A percentile compares a stretch with the other conserved stretches of the same genome.
These are phyloP conservation scores for Penicillium malachiteum DNA, from an alignment of 495 filamentous ascomycete genomes.

Conservation along the genomic window DNA sequence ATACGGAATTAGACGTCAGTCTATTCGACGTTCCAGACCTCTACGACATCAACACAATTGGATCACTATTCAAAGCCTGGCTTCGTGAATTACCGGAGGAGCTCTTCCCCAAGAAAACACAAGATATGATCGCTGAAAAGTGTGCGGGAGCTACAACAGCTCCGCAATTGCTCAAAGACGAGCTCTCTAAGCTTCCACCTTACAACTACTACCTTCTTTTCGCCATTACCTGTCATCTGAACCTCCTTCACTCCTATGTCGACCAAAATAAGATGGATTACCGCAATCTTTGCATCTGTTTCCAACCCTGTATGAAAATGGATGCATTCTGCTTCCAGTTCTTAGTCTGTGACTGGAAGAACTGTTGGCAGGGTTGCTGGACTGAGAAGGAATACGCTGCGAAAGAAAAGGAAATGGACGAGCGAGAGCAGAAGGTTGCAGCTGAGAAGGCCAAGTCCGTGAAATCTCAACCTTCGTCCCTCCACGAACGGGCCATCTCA, in stretches of 20 bases:
- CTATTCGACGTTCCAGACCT: slow-evolving; percentile 79
- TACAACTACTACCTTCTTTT: slow-evolving; percentile 96
- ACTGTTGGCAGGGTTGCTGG: slow-evolving; percentile 93
- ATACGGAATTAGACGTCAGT: slow-evolving; percentile 82
- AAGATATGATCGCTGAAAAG: slow-evolving; percentile 70
- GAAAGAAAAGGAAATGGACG: slow-evolving; percentile 65
- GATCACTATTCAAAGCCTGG: slow-evolving; percentile 91
- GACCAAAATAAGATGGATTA: slow-evolving; percentile 96
- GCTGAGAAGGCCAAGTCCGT: slow-evolving; percentile 18
- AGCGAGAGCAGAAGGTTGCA: slow-evolving; percentile 28
- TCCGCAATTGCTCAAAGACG: slow-evolving; percentile 79
- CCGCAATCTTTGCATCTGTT: slow-evolving; percentile 87
- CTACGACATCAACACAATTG: slow-evolving; percentile 91
- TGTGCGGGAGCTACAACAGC: slow-evolving; percentile 72
- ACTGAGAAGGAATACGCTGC: slow-evolving; percentile 79
- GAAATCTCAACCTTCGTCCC: slow-evolving; percentile 11
- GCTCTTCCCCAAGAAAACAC: slow-evolving; percentile 76
- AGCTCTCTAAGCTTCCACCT: slow-evolving; percentile 83
- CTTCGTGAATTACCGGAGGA: slow-evolving; percentile 90
- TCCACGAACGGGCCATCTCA: slow-evolving; percentile 60
- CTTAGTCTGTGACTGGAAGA: slow-evolving; percentile 85
- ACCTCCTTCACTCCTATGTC: slow-evolving; percentile 77
- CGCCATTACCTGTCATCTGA: slow-evolving; percentile 90
- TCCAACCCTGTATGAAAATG: slow-evolving; percentile 91
- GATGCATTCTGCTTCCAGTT: slow-evolving; percentile 89